Conservation (phyloP, 371 early-diverging fungal genomes). For the Haplosporangium sp. region DNA sequence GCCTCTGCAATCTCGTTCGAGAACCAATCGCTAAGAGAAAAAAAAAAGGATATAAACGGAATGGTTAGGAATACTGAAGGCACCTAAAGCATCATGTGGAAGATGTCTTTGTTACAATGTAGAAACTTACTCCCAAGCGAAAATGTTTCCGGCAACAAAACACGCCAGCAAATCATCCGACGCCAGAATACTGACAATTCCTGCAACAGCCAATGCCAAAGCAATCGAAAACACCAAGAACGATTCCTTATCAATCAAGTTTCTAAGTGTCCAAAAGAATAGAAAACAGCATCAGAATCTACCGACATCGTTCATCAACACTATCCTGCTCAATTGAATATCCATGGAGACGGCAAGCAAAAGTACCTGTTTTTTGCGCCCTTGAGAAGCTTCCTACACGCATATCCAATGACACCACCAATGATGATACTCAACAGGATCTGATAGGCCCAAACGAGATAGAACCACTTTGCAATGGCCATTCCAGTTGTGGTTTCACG, state of each 20-base stretch:
- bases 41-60: neutral
- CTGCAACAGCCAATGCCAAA: slow-evolving; percentile 84
- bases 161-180: slow-evolving; percentile 93
- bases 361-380: slow-evolving; percentile 67
- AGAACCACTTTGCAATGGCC: slow-evolving; percentile 82
- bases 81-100: no score
- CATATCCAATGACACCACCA: slow-evolving; percentile 83
- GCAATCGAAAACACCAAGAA: slow-evolving; percentile 89
- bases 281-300: neutral
- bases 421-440: slow-evolving; percentile 77
- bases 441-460: slow-evolving; percentile 78
- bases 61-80: neutral
- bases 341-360: neutral
- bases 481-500: slow-evolving; percentile 63
- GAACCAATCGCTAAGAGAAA: slow-evolving; percentile 78
- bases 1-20: slow-evolving; percentile 86
- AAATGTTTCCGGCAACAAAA: slow-evolving; percentile 91
- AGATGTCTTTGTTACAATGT: neutral
- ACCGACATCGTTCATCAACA: neutral
- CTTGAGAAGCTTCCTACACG: slow-evolving; percentile 76
- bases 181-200: slow-evolving; percentile 79
- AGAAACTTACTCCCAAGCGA: slow-evolving; percentile 80
- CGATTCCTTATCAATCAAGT: slow-evolving; percentile 90
- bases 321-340: neutral
- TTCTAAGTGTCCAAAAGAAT: slow-evolving; percentile 5